Percentiles rank a stretch among this genome's conserved stretches.
Conservation (phyloP, 768 basidiomycete species). For the Lentinula sp. region DNA sequence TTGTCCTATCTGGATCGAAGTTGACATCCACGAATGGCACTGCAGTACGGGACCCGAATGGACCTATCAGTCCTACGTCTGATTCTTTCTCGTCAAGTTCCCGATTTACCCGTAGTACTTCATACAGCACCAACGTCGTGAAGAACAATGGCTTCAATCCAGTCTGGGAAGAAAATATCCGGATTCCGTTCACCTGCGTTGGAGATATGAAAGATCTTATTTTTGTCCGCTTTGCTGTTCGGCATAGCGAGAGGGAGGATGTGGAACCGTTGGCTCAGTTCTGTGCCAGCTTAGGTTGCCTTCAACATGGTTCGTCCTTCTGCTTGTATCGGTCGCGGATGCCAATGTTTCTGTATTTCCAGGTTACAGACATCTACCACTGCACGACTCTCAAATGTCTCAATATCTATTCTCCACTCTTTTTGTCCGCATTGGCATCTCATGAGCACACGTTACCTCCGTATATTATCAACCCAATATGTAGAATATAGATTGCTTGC, state of each 20-base stretch:
- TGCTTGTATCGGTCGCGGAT: not conserved
- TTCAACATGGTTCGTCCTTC: constrained; percentile 54
- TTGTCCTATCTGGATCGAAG: not conserved
- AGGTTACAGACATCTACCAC: constrained; percentile 88
- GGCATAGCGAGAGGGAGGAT: constrained; percentile 54
- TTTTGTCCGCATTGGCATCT: constrained; percentile 43
- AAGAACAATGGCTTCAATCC: constrained; percentile 94
- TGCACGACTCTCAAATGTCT: constrained; percentile 82
- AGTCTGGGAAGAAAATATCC: constrained; percentile 68
- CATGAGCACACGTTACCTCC: not conserved
- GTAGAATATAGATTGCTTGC: not conserved
- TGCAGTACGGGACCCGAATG: not conserved
- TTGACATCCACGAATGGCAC: not conserved
- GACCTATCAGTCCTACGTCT: constrained; percentile 6
- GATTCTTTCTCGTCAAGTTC: constrained; percentile 18
- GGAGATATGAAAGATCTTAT: constrained; percentile 74
- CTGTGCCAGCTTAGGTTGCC: constrained; percentile 63
- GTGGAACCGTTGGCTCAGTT: constrained; percentile 68
- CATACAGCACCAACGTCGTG: constrained; percentile 53
- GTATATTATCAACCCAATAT: not conserved
- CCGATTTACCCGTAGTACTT: constrained; percentile 35
- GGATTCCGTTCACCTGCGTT: constrained; percentile 70
- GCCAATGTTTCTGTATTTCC: not conserved
- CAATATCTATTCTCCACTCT: constrained; percentile 93
- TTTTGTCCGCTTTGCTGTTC: constrained; percentile 76